phyloP scores from a whole-genome alignment of 176 grass and related monocot genomes.

The Luzula sylvatica region DNA sequence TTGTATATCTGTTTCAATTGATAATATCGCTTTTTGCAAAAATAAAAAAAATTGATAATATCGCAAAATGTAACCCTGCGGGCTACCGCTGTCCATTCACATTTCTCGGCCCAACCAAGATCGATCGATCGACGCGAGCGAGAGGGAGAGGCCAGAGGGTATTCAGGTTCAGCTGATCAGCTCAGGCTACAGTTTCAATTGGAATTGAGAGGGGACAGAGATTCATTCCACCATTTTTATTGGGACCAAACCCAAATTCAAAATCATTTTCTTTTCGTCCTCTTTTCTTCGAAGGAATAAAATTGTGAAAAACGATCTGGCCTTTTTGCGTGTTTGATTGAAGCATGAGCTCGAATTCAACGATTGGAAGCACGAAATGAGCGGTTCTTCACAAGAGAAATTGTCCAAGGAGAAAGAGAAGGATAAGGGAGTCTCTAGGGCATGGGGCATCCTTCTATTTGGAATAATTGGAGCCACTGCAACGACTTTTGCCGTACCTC shows the following conservation, averaged over 20 bases:
- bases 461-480: constrained; percentile 74
- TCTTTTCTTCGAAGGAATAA: background rate
- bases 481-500: constrained; percentile 51
- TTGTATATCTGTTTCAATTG: too few species aligned
- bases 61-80: too few species aligned
- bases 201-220: background rate
- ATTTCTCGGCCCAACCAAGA: too few species aligned
- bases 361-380: constrained; percentile 7
- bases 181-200: too few species aligned
- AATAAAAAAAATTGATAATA: too few species aligned
- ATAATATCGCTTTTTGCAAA: too few species aligned
- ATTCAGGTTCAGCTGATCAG: constrained; percentile 1
- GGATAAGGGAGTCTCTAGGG: constrained; percentile 37
- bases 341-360: constrained; percentile 15
- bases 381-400: constrained; percentile 3
- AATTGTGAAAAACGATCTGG: background rate
- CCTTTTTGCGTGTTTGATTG: background rate
- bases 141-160: too few species aligned
- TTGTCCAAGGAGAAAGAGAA: constrained; percentile 22
- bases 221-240: background rate
- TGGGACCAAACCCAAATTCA: background rate
- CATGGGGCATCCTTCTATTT: constrained; percentile 74
- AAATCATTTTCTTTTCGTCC: background rate
- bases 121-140: too few species aligned
- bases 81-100: too few species aligned